Conservation (phyloP, 2,329 filamentous ascomycete species). For the Colletotrichum trifolii region DNA sequence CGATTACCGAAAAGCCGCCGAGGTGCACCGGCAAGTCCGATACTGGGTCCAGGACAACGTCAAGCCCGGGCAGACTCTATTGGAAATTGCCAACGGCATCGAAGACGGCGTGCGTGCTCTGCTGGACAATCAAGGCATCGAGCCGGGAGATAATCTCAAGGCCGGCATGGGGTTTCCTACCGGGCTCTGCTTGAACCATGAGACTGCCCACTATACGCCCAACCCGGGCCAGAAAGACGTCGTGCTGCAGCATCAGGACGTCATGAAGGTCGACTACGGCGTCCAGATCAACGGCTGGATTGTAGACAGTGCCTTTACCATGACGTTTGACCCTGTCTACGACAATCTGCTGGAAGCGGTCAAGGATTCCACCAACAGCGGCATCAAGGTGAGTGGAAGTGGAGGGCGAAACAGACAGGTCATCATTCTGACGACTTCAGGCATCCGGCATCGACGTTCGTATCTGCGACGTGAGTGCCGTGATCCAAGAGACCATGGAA, state of each 20-base stretch:
- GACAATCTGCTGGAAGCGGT: constrained; percentile 80
- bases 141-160: constrained; percentile 81
- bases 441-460: constrained; percentile 88
- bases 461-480: constrained; percentile 84
- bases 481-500: constrained; percentile 93
- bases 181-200: constrained; percentile 85
- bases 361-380: constrained; percentile 83
- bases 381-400: constrained; percentile 67
- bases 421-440: not conserved
- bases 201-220: constrained; percentile 87
- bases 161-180: constrained; percentile 90
- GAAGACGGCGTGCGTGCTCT: constrained; percentile 83
- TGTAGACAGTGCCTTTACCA: constrained; percentile 84
- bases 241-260: constrained; percentile 76
- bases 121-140: constrained; percentile 79
- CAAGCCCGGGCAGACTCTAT: constrained; percentile 82
- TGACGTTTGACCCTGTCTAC: constrained; percentile 80
- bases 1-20: constrained; percentile 87
- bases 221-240: constrained; percentile 84
- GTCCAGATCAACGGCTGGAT: constrained; percentile 85
- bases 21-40: constrained; percentile 88
- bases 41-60: constrained; percentile 85
- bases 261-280: constrained; percentile 86
- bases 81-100: constrained; percentile 87
- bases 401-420: accelerated